These are phyloP conservation scores for Phialophora expanda DNA, from an alignment of 2,329 filamentous ascomycete species.

Conservation along the genomic window DNA sequence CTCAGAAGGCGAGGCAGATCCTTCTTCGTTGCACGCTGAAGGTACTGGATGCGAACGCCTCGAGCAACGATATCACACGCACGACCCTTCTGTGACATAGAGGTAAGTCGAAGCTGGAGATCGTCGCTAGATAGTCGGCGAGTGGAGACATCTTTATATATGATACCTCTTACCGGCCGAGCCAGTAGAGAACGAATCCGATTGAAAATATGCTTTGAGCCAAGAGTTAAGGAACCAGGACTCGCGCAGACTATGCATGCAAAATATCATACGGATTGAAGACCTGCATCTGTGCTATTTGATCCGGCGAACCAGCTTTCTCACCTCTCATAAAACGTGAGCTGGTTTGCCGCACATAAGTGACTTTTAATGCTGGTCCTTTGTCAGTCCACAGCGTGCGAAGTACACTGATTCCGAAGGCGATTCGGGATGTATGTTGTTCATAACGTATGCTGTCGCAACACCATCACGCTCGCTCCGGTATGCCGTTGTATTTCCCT, in stretches of 20 bases:
- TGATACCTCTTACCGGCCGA: background rate
- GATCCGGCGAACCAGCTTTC: background rate
- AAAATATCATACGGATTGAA: background rate
- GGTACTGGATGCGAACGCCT: background rate
- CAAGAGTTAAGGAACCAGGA: background rate
- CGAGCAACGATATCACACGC: background rate
- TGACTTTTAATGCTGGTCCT: background rate
- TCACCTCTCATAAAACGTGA: background rate
- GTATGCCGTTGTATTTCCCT: background rate
- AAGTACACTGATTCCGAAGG: background rate
- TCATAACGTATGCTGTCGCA: background rate
- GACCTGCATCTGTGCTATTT: background rate
- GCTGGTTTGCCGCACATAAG: background rate
- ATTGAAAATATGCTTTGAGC: background rate
- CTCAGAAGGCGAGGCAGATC: too few relatives aligned
- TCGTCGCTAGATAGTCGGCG: background rate
- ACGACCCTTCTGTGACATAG: background rate
- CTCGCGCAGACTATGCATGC: background rate
- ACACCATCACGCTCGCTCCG: background rate
- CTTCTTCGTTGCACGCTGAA: background rate
- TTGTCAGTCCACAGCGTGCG: background rate
- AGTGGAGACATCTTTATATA: background rate
- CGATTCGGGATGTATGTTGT: background rate
- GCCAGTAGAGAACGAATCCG: background rate
- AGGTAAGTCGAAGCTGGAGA: background rate